These are phyloP conservation scores for Garcia nutans DNA, from an alignment of 345 rosid species.

Conservation along the genomic window DNA sequence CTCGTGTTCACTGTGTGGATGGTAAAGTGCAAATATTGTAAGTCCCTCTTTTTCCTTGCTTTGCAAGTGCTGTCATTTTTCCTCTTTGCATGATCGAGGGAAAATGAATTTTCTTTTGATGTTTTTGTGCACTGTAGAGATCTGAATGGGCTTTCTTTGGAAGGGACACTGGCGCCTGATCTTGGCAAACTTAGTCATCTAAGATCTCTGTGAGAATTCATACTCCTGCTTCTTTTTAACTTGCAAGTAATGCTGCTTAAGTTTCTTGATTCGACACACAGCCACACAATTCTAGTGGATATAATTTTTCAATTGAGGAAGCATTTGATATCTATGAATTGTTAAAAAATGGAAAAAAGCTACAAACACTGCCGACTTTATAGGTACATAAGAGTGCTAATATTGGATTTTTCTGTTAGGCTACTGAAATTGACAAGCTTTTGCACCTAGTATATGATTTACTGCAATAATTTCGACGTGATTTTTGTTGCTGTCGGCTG, in stretches of 20 bases:
- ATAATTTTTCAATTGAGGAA: background rate
- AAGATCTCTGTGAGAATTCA: conserved; percentile 62
- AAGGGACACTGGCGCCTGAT: conserved; percentile 75
- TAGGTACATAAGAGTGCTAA: background rate
- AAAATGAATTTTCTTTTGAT: conserved; percentile 2
- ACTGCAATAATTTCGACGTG: too few relatives aligned
- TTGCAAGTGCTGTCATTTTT: background rate
- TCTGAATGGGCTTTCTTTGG: conserved; percentile 53
- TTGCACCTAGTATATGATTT: too few relatives aligned
- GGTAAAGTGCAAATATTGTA: conserved; percentile 77
- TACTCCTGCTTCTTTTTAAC: background rate
- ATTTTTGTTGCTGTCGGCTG: background rate
- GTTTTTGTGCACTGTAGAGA: conserved; percentile 45
- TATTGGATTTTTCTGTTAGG: too few relatives aligned
- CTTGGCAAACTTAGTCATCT: conserved; percentile 64
- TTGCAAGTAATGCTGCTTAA: background rate
- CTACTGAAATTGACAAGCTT: too few relatives aligned
- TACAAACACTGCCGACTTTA: background rate
- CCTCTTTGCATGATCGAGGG: background rate
- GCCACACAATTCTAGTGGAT: background rate
- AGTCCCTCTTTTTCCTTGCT: conserved; percentile 32
- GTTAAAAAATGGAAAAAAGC: background rate
- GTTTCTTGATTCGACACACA: background rate
- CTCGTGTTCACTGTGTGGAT: conserved; percentile 64
- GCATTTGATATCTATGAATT: background rate